phyloP scores from a whole-genome alignment of 1,139 yeast genomes.

The Taphrina populina region DNA sequence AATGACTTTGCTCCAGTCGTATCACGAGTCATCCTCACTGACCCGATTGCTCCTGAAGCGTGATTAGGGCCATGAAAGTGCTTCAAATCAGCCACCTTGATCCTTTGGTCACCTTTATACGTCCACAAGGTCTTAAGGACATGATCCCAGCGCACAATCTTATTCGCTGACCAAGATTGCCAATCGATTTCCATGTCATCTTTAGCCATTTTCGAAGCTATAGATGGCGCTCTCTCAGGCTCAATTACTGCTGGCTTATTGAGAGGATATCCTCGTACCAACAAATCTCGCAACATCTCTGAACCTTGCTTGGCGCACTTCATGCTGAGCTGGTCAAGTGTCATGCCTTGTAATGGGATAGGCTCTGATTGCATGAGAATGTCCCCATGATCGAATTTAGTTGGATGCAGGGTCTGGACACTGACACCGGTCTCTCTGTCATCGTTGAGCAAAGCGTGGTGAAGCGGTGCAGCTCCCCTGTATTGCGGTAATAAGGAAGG shows the following conservation, averaged over 20 bases:
- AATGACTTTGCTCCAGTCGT: no score
- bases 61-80: background rate
- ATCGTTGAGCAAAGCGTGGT: constrained; percentile 66
- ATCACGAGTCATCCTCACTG: background rate
- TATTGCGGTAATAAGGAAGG: constrained; percentile 84
- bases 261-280: constrained; percentile 28
- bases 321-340: constrained; percentile 31
- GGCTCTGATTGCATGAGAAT: constrained; percentile 54
- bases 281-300: constrained; percentile 33
- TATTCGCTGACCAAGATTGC: constrained; percentile 9
- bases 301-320: constrained; percentile 39
- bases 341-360: constrained; percentile 31
- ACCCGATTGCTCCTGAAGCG: background rate
- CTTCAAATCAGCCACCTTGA: no score
- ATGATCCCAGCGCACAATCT: constrained; percentile 16
- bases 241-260: background rate
- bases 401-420: constrained; percentile 84
- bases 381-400: constrained; percentile 76
- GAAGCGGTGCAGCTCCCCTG: constrained; percentile 90
- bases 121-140: constrained; percentile 27
- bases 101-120: constrained; percentile 1
- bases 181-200: constrained; percentile 18
- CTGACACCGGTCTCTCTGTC: constrained; percentile 76
- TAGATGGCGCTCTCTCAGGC: background rate
- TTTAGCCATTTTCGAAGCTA: constrained; percentile 20